Evolutionary conservation across 208 protist species (phyloP).

Genomic region (Trichomonas gallinae): DNA sequence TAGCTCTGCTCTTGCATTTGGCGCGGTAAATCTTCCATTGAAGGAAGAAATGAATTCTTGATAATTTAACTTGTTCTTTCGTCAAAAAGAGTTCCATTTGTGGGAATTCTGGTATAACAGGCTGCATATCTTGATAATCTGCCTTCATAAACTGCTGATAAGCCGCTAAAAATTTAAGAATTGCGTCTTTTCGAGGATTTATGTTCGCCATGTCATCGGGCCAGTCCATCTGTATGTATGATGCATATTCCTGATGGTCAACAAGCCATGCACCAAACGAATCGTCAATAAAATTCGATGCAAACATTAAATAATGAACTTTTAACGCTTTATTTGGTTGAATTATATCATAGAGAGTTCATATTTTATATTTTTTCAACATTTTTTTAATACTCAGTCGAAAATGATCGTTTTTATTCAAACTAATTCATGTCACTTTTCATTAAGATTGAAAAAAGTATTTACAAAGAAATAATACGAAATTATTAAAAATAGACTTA

Average conservation of each 20-base stretch:
- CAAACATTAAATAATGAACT: background rate
- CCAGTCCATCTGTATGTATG: background rate
- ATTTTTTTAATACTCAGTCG: no score
- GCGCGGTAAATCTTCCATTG: background rate
- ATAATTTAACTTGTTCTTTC: background rate
- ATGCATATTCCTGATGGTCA: background rate
- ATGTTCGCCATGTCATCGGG: background rate
- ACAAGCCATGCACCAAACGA: background rate
- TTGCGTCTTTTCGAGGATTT: background rate
- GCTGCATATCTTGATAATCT: background rate
- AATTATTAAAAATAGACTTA: no score
- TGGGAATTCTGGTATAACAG: background rate
- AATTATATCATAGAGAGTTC: no score
- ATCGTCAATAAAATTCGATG: background rate
- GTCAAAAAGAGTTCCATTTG: background rate
- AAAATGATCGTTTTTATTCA: no score
- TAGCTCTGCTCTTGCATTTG: background rate
- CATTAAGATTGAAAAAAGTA: no score
- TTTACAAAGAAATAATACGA: no score
- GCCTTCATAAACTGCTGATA: background rate
- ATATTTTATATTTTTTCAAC: no score
- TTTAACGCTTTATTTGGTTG: no score
- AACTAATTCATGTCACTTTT: no score
- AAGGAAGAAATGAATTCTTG: background rate
- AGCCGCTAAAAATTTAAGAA: background rate